Evolutionary conservation across 208 protist genomes (phyloP), one percentile per base, ranked within the genome.

Genomic region (Leishmania aethiopica): DNA sequence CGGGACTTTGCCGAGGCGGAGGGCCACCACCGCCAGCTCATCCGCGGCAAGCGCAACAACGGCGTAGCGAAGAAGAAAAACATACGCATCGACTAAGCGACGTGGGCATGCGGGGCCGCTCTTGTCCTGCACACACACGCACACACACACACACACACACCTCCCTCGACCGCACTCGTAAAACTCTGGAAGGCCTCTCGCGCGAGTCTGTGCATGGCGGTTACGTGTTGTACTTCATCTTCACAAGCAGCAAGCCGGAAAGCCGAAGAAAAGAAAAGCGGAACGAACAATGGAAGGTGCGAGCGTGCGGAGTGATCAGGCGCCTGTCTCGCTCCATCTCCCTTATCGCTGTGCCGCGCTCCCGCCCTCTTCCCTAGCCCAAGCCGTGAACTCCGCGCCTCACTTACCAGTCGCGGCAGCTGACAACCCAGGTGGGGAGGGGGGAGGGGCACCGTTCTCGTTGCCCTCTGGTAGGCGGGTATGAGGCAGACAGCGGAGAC

Each of bases 1-100:
- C 71, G 59, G 47, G 75, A 84, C 60, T 59, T 81, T 37, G 76
- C 77, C 28, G 70, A 22, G 25, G 62, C 49, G 72, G 60, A 66
- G 73, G 62, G 72, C 22, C 69, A 37, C 25, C 69, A 74, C 17
- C 69, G 69, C 69, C 69, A 15, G 8, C 45, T 22, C 45, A 25
- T 22, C 0, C 37, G 22, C 45, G 69, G 22, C 45, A 74, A 74
- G 57, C 2, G 74, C 47, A 45, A 40, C 74, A 77, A 15, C 32
- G 53, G 35, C 35, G 35, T 35, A 47, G 7, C 19, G 76, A 47
- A 71, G 15, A 73, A 71, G 62, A 70, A 55, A 42, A 78, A 67
- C 59, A 69, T 69, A 1, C 75, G 55, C 42, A 78, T 78, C 55
- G 60, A 78, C 75, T 78, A 40, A 51, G 51, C 47, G 47, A 49